Conservation (phyloP, 768 basidiomycete species). For the Boletus reticulatus region DNA sequence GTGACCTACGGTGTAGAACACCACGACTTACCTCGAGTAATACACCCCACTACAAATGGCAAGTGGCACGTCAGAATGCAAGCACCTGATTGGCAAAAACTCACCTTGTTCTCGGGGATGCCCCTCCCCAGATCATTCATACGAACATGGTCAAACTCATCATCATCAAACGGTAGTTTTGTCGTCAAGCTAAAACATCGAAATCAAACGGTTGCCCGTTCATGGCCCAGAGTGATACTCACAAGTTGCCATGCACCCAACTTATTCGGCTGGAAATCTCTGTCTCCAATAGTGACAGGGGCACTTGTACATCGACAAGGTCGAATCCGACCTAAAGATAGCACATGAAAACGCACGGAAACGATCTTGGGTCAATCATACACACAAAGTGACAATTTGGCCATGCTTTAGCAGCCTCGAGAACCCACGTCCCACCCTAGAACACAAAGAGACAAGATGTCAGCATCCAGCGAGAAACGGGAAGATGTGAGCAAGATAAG, state of each 20-base stretch:
- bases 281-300: slow-evolving; percentile 48
- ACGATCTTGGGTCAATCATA: slow-evolving; percentile 1
- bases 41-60: slow-evolving; percentile 53
- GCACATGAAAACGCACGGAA: slow-evolving; percentile 1
- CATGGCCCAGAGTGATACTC: slow-evolving; percentile 21
- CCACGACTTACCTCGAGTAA: slow-evolving; percentile 54
- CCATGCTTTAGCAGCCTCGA: slow-evolving; percentile 75
- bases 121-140: slow-evolving; percentile 62
- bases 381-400: slow-evolving; percentile 61
- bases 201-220: background rate
- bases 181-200: slow-evolving; percentile 56
- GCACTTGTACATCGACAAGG: slow-evolving; percentile 71
- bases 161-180: slow-evolving; percentile 77
- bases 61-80: background rate
- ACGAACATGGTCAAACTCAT: slow-evolving; percentile 82
- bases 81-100: background rate
- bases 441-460: background rate
- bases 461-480: background rate
- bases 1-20: background rate
- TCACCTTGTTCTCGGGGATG: slow-evolving; percentile 73
- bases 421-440: slow-evolving; percentile 67
- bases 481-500: background rate
- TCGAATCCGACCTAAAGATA: slow-evolving; percentile 69
- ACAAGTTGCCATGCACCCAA: slow-evolving; percentile 84
- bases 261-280: slow-evolving; percentile 55